Evolutionary conservation across 2,329 filamentous ascomycete genomes (phyloP).

Genomic region (Fusarium keratoplasticum): DNA sequence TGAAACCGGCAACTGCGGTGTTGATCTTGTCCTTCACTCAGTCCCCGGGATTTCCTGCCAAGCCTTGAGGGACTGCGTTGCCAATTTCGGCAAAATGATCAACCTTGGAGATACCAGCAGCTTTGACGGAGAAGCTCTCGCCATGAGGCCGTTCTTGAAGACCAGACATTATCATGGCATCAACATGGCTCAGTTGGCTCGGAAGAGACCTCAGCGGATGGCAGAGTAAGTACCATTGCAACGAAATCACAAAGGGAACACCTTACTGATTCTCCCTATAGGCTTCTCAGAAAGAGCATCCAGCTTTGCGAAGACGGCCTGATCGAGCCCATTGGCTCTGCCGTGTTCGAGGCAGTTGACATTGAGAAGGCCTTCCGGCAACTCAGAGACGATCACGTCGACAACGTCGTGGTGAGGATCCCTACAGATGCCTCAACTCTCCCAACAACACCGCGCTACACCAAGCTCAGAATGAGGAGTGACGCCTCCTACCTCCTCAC

Average conservation of each 20-base stretch:
- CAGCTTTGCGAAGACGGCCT: not conserved
- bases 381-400: not conserved
- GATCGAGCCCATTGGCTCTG: not conserved
- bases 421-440: not conserved
- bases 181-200: not conserved
- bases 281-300: not conserved
- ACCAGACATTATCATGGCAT: not conserved
- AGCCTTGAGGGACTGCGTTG: conserved; percentile 7
- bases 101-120: not conserved
- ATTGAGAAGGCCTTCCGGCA: not conserved
- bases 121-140: too few relatives aligned
- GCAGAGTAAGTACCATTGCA: not conserved
- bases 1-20: not conserved
- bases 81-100: conserved; percentile 11
- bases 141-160: not conserved
- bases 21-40: conserved; percentile 4
- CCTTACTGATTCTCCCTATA: not conserved
- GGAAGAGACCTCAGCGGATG: not conserved
- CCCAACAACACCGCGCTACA: not conserved
- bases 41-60: not conserved
- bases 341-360: not conserved
- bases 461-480: not conserved
- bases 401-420: not conserved
- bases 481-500: not conserved
- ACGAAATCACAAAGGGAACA: too few relatives aligned